Evolutionary conservation across 768 basidiomycete genomes (phyloP).

Genomic region (Xanthoconium stramineum): DNA sequence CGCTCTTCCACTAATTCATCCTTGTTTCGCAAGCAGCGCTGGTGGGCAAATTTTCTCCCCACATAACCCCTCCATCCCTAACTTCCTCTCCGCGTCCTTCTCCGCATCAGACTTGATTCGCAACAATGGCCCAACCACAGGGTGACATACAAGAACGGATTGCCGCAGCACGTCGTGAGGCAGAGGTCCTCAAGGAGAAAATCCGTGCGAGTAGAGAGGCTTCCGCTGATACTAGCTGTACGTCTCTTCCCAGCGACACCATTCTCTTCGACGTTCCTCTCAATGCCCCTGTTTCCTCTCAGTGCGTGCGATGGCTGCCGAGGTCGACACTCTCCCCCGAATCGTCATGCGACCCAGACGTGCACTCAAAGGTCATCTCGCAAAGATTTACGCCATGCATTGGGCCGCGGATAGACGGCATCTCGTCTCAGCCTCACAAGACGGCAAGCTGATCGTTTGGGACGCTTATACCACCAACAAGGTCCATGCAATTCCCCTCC

Average conservation of each 20-base stretch:
- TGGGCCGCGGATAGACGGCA: constrained; percentile 98
- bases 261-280: neutral
- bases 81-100: neutral
- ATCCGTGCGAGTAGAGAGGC: constrained; percentile 95
- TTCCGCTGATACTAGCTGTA: constrained; percentile 95
- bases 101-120: constrained; percentile 5
- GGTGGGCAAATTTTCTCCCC: constrained; percentile 29
- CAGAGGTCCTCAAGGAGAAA: constrained; percentile 97
- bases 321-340: constrained; percentile 92
- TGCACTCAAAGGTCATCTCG: constrained; percentile 93
- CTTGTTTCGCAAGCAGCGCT: constrained; percentile 29
- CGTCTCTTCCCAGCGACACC: constrained; percentile 35
- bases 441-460: constrained; percentile 99
- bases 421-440: constrained; percentile 98
- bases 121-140: constrained; percentile 71
- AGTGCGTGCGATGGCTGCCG: constrained; percentile 99
- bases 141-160: constrained; percentile 90
- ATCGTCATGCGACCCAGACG: constrained; percentile 96
- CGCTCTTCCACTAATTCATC: constrained; percentile 24
- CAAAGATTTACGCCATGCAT: constrained; percentile 99
- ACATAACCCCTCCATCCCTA: neutral
- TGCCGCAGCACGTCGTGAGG: constrained; percentile 94
- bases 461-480: constrained; percentile 99
- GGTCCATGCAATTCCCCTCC: constrained; percentile 97
- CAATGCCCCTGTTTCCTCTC: constrained; percentile 14